A percentile compares a stretch with the other conserved stretches of the same genome.
phyloP scores from a whole-genome alignment of 371 early-diverging fungal species.

The Mucor plumbeus region DNA sequence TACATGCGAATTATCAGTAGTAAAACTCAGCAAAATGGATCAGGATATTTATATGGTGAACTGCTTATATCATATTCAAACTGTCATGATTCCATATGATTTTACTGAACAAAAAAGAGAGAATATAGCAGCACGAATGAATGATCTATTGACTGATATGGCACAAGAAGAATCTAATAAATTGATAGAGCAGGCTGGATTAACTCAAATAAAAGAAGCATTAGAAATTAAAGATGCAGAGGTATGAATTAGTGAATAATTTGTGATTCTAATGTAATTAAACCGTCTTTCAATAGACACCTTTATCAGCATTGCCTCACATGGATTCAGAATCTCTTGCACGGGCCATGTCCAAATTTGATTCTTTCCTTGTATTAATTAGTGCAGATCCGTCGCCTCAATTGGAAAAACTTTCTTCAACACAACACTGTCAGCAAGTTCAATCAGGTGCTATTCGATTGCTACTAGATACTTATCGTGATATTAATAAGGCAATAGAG shows the following conservation, averaged over 20 bases:
- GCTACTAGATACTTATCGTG: conserved; percentile 70
- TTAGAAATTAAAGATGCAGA: conserved; percentile 40
- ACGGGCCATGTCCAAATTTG: conserved; percentile 64
- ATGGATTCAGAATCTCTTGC: conserved; percentile 64
- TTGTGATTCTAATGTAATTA: background rate
- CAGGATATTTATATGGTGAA: conserved; percentile 77
- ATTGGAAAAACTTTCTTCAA: conserved; percentile 50
- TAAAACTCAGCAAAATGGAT: conserved; percentile 60
- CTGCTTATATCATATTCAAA: conserved; percentile 70
- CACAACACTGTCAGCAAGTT: conserved; percentile 47
- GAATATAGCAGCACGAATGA: conserved; percentile 32
- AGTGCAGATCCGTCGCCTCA: conserved; percentile 59
- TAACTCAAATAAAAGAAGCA: conserved; percentile 42
- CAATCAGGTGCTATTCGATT: conserved; percentile 50
- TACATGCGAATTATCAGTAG: conserved; percentile 70
- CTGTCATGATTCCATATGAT: conserved; percentile 36
- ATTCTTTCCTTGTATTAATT: conserved; percentile 62
- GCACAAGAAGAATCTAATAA: conserved; percentile 49
- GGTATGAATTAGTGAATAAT: conserved; percentile 26
- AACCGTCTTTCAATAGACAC: conserved; percentile 43
- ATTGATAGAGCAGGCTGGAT: conserved; percentile 52
- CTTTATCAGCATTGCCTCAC: conserved; percentile 61
- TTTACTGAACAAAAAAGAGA: conserved; percentile 45
- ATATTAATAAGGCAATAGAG: conserved; percentile 61
- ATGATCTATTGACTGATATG: conserved; percentile 35